Evolutionary conservation across 192 early-diverging fungal species (phyloP).

Genomic region (Rhizophagus sp.): DNA sequence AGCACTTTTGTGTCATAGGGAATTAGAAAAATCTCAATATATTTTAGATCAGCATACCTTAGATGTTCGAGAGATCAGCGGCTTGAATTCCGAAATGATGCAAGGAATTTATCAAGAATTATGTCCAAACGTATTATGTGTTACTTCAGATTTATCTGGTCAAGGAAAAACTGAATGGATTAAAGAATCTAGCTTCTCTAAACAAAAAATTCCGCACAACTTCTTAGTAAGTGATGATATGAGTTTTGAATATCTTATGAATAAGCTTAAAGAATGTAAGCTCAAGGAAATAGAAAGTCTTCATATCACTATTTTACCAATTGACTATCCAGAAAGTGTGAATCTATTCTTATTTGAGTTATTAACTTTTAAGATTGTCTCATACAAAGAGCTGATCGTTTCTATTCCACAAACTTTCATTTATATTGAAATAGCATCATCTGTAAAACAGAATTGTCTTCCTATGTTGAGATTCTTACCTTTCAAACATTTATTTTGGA

Average conservation of each 20-base stretch:
- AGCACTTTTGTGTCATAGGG: constrained; percentile 16
- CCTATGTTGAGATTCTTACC: not conserved
- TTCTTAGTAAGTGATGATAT: constrained; percentile 22
- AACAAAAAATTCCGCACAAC: not conserved
- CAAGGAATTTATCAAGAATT: constrained; percentile 8
- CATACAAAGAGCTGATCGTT: not conserved
- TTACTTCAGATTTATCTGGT: constrained; percentile 29
- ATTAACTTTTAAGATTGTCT: constrained; percentile 12
- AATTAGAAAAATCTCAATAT: constrained; percentile 14
- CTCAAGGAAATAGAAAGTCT: constrained; percentile 20
- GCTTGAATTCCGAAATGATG: not conserved
- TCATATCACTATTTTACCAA: not conserved
- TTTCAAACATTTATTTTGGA: constrained; percentile 14
- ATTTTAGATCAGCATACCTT: constrained; percentile 30
- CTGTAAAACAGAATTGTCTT: not conserved
- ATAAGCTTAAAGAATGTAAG: constrained; percentile 23
- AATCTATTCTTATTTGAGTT: constrained; percentile 24
- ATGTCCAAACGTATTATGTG: constrained; percentile 23
- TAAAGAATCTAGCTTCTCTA: not conserved
- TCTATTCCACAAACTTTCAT: not conserved
- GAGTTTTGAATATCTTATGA: constrained; percentile 2
- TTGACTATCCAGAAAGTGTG: not conserved
- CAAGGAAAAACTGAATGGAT: constrained; percentile 33
- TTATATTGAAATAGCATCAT: constrained; percentile 28
- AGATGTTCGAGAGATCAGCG: not conserved